phyloP scores from a whole-genome alignment of 805 yeast species.

The Candida qinlingensis region DNA sequence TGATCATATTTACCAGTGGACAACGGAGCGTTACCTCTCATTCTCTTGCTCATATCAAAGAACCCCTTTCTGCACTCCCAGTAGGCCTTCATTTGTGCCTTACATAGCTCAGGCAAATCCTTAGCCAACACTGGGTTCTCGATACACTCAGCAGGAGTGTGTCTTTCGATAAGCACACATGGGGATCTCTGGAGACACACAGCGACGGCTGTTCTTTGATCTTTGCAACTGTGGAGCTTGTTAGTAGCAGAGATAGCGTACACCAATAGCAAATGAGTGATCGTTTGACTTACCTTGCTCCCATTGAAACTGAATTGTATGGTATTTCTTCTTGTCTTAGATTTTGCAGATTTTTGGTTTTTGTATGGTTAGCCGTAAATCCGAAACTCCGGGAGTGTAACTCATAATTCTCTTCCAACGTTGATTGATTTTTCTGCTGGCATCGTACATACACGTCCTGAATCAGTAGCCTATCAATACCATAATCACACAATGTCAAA shows the following conservation, averaged over 20 bases:
- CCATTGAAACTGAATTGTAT: constrained; percentile 29
- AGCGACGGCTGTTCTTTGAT: constrained; percentile 92
- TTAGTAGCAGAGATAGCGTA: constrained; percentile 5
- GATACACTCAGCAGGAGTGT: constrained; percentile 85
- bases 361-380: too few species aligned
- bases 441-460: too few species aligned
- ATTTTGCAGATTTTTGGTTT: neutral
- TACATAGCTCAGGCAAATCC: constrained; percentile 83
- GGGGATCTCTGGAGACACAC: constrained; percentile 94
- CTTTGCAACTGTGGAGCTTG: constrained; percentile 63
- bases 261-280: too few species aligned
- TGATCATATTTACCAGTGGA: constrained; percentile 93
- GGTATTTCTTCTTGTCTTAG: neutral
- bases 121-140: constrained; percentile 71
- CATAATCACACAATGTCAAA: too few species aligned
- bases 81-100: constrained; percentile 77
- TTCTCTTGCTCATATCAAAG: constrained; percentile 86
- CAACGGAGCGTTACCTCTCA: constrained; percentile 88
- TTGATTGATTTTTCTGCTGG: too few species aligned
- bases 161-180: constrained; percentile 84
- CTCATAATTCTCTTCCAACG: too few species aligned
- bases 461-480: too few species aligned
- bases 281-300: constrained; percentile 39
- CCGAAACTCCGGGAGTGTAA: too few species aligned
- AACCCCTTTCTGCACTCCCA: constrained; percentile 89